Conservation (phyloP, 2,329 filamentous ascomycete species). For the Escovopsis sp. region DNA sequence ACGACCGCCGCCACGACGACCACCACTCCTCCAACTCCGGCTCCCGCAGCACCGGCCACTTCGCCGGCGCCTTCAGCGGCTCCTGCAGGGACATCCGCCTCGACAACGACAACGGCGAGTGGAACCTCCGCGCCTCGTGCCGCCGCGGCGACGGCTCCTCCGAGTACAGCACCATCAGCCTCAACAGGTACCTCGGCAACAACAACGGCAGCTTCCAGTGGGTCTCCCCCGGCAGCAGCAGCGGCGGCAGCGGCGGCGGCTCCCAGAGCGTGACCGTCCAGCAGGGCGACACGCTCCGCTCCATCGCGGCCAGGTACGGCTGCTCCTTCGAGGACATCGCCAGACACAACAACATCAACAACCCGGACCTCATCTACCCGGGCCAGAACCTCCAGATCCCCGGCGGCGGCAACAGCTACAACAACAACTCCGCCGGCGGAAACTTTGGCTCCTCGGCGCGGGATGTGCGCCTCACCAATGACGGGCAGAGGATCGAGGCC, state of each 20-base stretch:
- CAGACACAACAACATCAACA: conserved; percentile 22
- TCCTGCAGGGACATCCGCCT: conserved; percentile 21
- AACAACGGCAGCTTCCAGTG: conserved; percentile 24
- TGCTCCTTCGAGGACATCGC: conserved; percentile 25
- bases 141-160: conserved; percentile 17
- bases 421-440: conserved; percentile 7
- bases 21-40: conserved; percentile 5
- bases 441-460: conserved; percentile 22
- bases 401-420: conserved; percentile 10
- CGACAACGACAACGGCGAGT: conserved; percentile 18
- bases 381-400: conserved; percentile 25
- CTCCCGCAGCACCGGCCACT: conserved; percentile 9
- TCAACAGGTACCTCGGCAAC: conserved; percentile 22
- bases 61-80: conserved; percentile 20
- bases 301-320: conserved; percentile 20
- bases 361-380: conserved; percentile 28
- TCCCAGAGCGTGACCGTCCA: conserved; percentile 20
- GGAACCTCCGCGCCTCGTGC: conserved; percentile 21
- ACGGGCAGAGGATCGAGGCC: conserved; percentile 20
- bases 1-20: conserved; percentile 7
- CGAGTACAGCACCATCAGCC: conserved; percentile 20
- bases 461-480: conserved; percentile 22
- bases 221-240: conserved; percentile 8
- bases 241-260: conserved; percentile 9
- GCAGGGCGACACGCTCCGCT: conserved; percentile 26